Conservation (phyloP, 2,329 filamentous ascomycete species). For the Fusarium euwallaceae region DNA sequence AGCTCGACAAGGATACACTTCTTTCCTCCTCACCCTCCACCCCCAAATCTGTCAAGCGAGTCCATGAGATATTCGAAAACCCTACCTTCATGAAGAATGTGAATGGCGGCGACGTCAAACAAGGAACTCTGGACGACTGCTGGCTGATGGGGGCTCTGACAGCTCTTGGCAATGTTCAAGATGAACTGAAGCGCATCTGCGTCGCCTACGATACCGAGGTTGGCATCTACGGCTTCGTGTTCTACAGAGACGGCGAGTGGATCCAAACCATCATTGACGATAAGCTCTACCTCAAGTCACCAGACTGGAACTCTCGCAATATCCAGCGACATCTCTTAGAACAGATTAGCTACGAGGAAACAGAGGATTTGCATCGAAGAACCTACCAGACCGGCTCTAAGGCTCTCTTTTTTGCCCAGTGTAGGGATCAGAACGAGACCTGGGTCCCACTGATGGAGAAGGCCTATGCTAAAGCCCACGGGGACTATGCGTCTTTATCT, state of each 20-base stretch:
- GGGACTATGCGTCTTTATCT: too few relatives aligned
- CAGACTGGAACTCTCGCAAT: too few relatives aligned
- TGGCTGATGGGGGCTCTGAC: slow-evolving; percentile 86
- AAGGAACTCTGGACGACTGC: slow-evolving; percentile 82
- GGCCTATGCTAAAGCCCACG: too few relatives aligned
- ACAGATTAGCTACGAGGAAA: too few relatives aligned
- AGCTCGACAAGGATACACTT: slow-evolving; percentile 61
- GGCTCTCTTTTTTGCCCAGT: too few relatives aligned
- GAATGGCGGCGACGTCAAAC: slow-evolving; percentile 80
- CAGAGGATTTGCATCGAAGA: too few relatives aligned
- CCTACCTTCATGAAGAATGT: slow-evolving; percentile 77
- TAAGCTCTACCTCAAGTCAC: too few relatives aligned
- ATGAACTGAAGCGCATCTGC: slow-evolving; percentile 79
- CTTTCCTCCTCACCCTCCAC: slow-evolving; percentile 62
- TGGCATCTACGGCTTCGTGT: slow-evolving; percentile 91
- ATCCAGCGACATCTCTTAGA: too few relatives aligned
- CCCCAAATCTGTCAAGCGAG: slow-evolving; percentile 82
- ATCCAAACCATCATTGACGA: slow-evolving; percentile 64
- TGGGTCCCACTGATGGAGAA: too few relatives aligned
- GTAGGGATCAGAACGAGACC: too few relatives aligned
- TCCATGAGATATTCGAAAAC: slow-evolving; percentile 80
- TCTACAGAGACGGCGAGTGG: slow-evolving; percentile 90
- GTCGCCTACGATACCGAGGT: slow-evolving; percentile 79
- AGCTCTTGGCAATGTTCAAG: slow-evolving; percentile 79
- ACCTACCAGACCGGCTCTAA: too few relatives aligned